phyloP scores from a whole-genome alignment of 257 asterid species.

The Solanum paucissectum region DNA sequence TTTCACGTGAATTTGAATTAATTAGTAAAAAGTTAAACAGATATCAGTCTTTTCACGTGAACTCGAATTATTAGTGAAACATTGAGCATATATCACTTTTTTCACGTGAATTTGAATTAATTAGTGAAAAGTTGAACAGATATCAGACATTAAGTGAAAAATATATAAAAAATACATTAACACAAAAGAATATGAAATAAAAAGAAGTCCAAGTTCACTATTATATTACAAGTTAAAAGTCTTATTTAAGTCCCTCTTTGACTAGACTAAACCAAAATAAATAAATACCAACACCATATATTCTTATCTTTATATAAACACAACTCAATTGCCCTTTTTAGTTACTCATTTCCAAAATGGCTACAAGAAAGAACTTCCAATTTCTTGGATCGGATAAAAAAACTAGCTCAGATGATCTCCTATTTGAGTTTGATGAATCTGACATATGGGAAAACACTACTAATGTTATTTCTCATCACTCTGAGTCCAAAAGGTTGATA shows the following conservation, averaged over 20 bases:
- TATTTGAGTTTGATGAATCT: conserved; percentile 13
- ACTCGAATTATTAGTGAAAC: too few relatives aligned
- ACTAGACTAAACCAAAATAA: not conserved
- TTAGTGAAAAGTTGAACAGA: not conserved
- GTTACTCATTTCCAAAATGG: not conserved
- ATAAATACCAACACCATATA: not conserved
- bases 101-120: not conserved
- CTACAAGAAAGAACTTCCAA: not conserved
- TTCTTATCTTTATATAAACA: not conserved
- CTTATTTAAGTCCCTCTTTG: not conserved
- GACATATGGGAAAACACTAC: not conserved
- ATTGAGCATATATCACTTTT: too few relatives aligned
- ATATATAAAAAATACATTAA: not conserved
- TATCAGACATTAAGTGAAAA: not conserved
- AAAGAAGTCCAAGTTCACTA: not conserved
- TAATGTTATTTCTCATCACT: not conserved
- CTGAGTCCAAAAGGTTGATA: not conserved
- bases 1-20: not conserved
- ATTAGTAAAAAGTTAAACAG: not conserved
- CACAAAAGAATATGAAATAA: not conserved
- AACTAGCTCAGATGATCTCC: not conserved
- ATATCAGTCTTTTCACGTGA: not conserved
- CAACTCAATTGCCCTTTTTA: not conserved
- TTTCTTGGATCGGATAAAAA: not conserved
- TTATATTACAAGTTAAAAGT: not conserved